Evolutionary conservation across 164 flowering plant genomes (phyloP).

Genomic region (Echeveria elegans): DNA sequence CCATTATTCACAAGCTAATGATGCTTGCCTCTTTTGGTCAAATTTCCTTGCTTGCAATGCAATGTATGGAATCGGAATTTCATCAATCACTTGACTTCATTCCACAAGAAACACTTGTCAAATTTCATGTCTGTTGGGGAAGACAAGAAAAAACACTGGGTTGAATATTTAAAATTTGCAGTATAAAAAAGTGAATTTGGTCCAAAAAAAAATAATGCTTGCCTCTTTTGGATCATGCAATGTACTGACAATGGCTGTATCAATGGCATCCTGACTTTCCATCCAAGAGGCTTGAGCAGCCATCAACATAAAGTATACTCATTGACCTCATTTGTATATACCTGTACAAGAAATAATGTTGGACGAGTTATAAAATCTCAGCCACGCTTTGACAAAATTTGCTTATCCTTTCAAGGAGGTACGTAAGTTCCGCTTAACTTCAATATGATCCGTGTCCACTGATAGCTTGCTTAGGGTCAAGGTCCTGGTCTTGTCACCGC

Average conservation of each 20-base stretch:
- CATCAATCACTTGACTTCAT: no score
- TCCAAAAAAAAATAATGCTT: no score
- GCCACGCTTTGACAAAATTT: neutral
- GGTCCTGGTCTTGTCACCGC: slow-evolving; percentile 92
- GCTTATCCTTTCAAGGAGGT: neutral
- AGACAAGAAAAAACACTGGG: no score
- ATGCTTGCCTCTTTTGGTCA: no score
- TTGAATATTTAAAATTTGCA: no score
- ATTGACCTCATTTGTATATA: slow-evolving; percentile 51
- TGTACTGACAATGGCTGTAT: slow-evolving; percentile 44
- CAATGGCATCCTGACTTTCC: slow-evolving; percentile 59
- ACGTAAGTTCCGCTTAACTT: slow-evolving; percentile 32
- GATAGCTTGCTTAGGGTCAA: slow-evolving; percentile 75
- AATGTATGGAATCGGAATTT: no score
- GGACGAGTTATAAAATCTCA: neutral
- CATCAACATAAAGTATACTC: slow-evolving; percentile 37
- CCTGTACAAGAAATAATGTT: slow-evolving; percentile 22
- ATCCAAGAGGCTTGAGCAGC: slow-evolving; percentile 46
- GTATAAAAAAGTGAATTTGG: no score
- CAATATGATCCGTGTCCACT: slow-evolving; percentile 78
- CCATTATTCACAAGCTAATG: neutral
- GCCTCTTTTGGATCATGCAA: slow-evolving; percentile 75
- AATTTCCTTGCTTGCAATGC: no score
- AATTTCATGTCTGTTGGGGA: no score
- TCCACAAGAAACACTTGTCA: no score